A percentile compares a stretch with the other conserved stretches of the same genome.
These are phyloP conservation scores for Aspergillus tanneri DNA, from an alignment of 2,329 filamentous ascomycete genomes.

Conservation along the genomic window DNA sequence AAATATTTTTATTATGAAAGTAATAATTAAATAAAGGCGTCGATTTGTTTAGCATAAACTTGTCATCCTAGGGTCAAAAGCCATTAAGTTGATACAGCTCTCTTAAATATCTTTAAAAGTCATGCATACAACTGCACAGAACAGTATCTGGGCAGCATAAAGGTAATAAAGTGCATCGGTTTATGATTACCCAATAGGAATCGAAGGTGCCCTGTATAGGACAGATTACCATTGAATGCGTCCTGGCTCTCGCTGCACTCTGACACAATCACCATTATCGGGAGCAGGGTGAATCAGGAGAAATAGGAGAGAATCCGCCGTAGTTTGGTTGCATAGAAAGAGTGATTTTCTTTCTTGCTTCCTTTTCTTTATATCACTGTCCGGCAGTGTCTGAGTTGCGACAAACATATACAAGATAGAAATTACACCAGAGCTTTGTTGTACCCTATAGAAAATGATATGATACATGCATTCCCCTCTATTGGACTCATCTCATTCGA, in stretches of 20 bases:
- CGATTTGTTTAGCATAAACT: too few relatives aligned
- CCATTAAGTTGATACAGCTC: too few relatives aligned
- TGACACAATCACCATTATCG: too few relatives aligned
- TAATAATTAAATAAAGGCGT: not conserved
- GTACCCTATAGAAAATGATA: not conserved
- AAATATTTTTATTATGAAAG: not conserved
- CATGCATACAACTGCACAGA: too few relatives aligned
- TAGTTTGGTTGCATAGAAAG: slow-evolving; percentile 26
- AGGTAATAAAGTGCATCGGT: too few relatives aligned
- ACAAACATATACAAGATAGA: not conserved
- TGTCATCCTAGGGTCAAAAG: too few relatives aligned
- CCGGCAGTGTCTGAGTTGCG: slow-evolving; percentile 3
- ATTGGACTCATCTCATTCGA: not conserved
- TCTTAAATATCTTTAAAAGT: too few relatives aligned
- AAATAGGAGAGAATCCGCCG: slow-evolving; percentile 43
- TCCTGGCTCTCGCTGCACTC: too few relatives aligned
- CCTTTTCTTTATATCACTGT: slow-evolving; percentile 1
- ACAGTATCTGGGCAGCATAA: too few relatives aligned
- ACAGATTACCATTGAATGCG: too few relatives aligned
- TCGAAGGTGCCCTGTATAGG: too few relatives aligned
- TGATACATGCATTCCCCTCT: not conserved
- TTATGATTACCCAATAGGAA: too few relatives aligned
- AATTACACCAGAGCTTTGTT: not conserved
- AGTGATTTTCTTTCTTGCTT: not conserved
- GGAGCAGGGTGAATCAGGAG: slow-evolving; percentile 54